These are phyloP conservation scores for Graphilbum ipis-grandicollis DNA, from an alignment of 2,329 filamentous ascomycete genomes.

Conservation along the genomic window DNA sequence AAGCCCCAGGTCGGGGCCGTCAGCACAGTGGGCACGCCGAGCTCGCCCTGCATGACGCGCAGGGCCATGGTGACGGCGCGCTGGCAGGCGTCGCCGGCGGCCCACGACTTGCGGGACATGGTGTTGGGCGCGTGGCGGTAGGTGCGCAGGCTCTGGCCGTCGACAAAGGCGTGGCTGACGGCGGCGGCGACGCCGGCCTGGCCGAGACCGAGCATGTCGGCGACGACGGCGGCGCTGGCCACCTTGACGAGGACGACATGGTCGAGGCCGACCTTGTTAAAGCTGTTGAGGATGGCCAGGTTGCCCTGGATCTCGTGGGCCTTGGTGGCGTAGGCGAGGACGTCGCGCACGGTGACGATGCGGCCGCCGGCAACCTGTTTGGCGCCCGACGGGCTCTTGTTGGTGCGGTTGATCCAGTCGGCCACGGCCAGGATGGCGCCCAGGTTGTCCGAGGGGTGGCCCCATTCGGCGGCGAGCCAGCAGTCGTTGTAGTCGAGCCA, in stretches of 20 bases:
- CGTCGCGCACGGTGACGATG: conserved; percentile 74
- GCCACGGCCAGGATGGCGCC: conserved; percentile 92
- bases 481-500: conserved; percentile 99
- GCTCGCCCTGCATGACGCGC: conserved; percentile 82
- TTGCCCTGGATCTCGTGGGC: conserved; percentile 98
- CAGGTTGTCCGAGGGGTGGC: conserved; percentile 94
- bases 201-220: conserved; percentile 80
- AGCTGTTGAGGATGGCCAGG: conserved; percentile 91
- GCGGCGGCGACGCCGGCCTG: conserved; percentile 89
- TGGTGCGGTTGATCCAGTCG: conserved; percentile 92
- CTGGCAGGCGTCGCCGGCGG: conserved; percentile 94
- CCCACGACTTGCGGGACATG: conserved; percentile 99
- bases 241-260: conserved; percentile 98
- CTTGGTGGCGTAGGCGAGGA: conserved; percentile 97
- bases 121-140: conserved; percentile 97
- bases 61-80: conserved; percentile 80
- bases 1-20: conserved; percentile 92
- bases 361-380: conserved; percentile 57
- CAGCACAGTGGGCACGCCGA: conserved; percentile 79
- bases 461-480: conserved; percentile 89
- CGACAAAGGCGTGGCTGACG: conserved; percentile 93
- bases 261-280: conserved; percentile 96
- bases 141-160: conserved; percentile 87
- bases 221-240: conserved; percentile 81
- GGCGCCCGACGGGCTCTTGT: conserved; percentile 25